A percentile compares a stretch with the other conserved stretches of the same genome.
These are phyloP conservation scores for Pichiaceae sp. DNA, from an alignment of 1,139 yeast genomes.

Conservation along the genomic window DNA sequence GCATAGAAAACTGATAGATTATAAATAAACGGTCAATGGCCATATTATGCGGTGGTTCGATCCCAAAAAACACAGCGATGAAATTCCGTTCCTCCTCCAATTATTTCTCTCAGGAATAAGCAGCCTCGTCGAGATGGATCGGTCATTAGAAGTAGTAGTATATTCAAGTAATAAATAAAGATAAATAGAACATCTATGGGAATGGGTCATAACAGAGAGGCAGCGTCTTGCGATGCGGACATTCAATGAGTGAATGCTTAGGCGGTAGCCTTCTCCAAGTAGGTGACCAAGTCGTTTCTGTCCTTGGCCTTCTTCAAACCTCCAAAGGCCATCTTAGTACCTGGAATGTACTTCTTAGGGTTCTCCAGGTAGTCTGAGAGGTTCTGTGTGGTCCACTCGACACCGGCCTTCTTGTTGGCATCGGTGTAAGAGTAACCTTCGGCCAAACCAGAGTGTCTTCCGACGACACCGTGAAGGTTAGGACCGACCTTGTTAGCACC, in stretches of 20 bases:
- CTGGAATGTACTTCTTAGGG: conserved; percentile 99
- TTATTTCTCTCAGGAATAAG: too few species aligned
- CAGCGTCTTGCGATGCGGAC: conserved; percentile 1
- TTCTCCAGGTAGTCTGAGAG: conserved; percentile 94
- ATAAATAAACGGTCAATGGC: too few species aligned
- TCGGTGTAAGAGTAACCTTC: conserved; percentile 94
- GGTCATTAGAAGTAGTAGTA: neutral
- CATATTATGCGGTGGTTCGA: too few species aligned
- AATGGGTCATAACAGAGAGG: neutral
- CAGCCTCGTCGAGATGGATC: too few species aligned
- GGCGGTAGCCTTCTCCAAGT: conserved; percentile 74
- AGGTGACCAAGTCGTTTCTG: conserved; percentile 93
- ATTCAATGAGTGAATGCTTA: conserved; percentile 23
- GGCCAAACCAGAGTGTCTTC: conserved; percentile 89
- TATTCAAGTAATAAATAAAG: neutral
- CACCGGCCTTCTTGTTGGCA: conserved; percentile 96
- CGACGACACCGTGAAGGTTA: conserved; percentile 89
- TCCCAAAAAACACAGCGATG: too few species aligned
- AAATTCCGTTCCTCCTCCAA: too few species aligned
- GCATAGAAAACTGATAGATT: too few species aligned
- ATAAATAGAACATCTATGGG: conserved; percentile 2
- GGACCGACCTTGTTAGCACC: conserved; percentile 99
- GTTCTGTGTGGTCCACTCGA: conserved; percentile 78
- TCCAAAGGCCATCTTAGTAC: conserved; percentile 99
- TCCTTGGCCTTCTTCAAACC: conserved; percentile 99